Percentiles rank a stretch among this genome's conserved stretches.
phyloP scores from a whole-genome alignment of 2,329 filamentous ascomycete genomes.

The Nigrospora oryzae region DNA sequence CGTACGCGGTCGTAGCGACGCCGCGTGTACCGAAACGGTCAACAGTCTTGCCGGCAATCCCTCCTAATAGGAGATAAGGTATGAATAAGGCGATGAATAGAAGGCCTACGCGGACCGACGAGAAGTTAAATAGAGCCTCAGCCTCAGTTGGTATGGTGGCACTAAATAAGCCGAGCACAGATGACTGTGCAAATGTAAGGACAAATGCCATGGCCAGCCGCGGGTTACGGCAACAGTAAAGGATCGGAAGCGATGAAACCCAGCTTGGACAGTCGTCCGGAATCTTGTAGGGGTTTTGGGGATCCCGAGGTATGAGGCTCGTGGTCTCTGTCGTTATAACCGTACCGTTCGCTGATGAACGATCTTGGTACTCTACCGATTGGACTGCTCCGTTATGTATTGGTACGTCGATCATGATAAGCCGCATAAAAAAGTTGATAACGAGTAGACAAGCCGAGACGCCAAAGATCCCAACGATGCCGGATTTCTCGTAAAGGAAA shows the following conservation, averaged over 20 bases:
- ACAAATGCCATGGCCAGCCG: constrained; percentile 29
- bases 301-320: constrained; percentile 29
- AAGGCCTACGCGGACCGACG: constrained; percentile 24
- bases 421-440: constrained; percentile 51
- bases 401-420: constrained; percentile 56
- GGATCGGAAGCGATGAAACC: constrained; percentile 34
- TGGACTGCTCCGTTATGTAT: constrained; percentile 35
- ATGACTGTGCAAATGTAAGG: constrained; percentile 33
- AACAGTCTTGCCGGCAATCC: constrained; percentile 23
- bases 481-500: constrained; percentile 48
- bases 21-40: constrained; percentile 25
- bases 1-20: constrained; percentile 29
- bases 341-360: constrained; percentile 8
- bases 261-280: constrained; percentile 26
- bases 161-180: constrained; percentile 25
- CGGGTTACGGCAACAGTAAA: constrained; percentile 31
- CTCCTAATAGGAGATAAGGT: constrained; percentile 24
- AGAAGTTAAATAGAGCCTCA: constrained; percentile 24
- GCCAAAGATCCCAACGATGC: constrained; percentile 50
- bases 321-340: constrained; percentile 22
- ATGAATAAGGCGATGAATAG: constrained; percentile 27
- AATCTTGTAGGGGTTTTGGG: constrained; percentile 30
- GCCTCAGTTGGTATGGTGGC: constrained; percentile 28
- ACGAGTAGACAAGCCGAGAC: constrained; percentile 43
- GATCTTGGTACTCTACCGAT: constrained; percentile 10